A percentile compares a stretch with the other conserved stretches of the same genome.
Conservation (phyloP, 225 moss, liverwort and hornwort species). For the Rhytidiadelphus loreus region DNA sequence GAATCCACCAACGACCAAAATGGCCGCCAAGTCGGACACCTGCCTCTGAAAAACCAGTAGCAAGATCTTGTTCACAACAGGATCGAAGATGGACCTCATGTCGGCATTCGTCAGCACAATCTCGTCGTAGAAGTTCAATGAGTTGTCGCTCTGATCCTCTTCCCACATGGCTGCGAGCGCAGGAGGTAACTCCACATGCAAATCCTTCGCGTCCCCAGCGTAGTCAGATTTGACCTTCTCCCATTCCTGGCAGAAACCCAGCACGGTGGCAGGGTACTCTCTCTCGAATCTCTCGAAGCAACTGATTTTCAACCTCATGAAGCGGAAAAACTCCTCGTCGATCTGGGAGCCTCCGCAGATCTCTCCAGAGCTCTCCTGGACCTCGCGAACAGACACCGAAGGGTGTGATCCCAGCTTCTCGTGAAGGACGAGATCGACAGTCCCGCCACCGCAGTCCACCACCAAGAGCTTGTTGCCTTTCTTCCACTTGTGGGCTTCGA, state of each 20-base stretch:
- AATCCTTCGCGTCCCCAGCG: not conserved
- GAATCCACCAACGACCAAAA: constrained; percentile 24
- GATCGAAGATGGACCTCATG: constrained; percentile 17
- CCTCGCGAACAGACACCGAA: not conserved
- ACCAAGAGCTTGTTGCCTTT: not conserved
- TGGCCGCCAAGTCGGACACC: not conserved
- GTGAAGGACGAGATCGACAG: not conserved
- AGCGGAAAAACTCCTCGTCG: not conserved
- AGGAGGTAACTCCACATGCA: not conserved
- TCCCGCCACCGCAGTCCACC: not conserved
- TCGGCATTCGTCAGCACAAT: not conserved
- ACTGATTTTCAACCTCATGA: not conserved
- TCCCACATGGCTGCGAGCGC: constrained; percentile 12
- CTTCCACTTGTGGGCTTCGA: not conserved
- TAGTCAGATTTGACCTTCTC: not conserved
- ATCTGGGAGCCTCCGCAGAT: constrained; percentile 4
- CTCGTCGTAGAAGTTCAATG: not conserved
- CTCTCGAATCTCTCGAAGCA: not conserved
- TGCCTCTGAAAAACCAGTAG: not conserved
- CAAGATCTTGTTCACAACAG: not conserved
- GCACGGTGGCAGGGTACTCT: not conserved
- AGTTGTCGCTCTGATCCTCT: not conserved
- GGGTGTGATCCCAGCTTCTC: not conserved
- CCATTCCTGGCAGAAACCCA: not conserved
- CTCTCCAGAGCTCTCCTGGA: constrained; percentile 5